Evolutionary conservation across 176 grass and related monocot species (phyloP), one percentile per base, ranked within the genome.

Genomic region (Elymus sibiricus): DNA sequence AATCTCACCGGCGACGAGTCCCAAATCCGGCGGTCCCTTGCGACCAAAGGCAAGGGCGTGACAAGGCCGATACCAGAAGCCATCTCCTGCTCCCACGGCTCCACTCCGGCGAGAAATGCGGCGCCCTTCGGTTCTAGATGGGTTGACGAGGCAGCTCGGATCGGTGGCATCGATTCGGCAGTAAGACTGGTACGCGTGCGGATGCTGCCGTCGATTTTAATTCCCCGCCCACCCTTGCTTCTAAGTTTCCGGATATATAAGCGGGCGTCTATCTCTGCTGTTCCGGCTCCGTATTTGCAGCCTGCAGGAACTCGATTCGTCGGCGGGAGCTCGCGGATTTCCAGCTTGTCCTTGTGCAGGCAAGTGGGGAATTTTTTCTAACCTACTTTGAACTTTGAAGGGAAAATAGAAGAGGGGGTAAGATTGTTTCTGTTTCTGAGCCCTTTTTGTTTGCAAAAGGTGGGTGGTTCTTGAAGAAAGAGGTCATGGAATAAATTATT

Each of bases 31-130:
- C 42, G 11, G 42, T 12, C 42, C 42, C 2, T 12, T 3, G 0
- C 0, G 12, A 14, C 43, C 43, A 13, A 46, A 13, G 43, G 43
- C 43, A 46, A 46, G 11, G 43, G 12, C 12, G 3, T 46, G 12
- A 46, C 43, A 46, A 8, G 53, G 53, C 74, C 27, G 46, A 32
- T 19, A 6, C 16, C 46, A 76, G 44, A 15, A 74, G 24, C 73
- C 16, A 44, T 12, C 27, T 15, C 71, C 34, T 25, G 24, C 71
- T 47, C 44, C 72, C 44, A 19, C 72, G 7, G 26, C 72, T 51
- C 26, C 73, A 22, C 74, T 21, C 74, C 74, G 46, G 74, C 27
- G 74, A 76, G 74, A 76, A 76, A 76, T 76, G 74, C 74, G 27
- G 16, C 46, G 46, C 16, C 17, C 74, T 76, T 76, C 74, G 16